These are phyloP conservation scores for Chenopodium quinoa DNA, from an alignment of 148 eudicot genomes.

Conservation along the genomic window DNA sequence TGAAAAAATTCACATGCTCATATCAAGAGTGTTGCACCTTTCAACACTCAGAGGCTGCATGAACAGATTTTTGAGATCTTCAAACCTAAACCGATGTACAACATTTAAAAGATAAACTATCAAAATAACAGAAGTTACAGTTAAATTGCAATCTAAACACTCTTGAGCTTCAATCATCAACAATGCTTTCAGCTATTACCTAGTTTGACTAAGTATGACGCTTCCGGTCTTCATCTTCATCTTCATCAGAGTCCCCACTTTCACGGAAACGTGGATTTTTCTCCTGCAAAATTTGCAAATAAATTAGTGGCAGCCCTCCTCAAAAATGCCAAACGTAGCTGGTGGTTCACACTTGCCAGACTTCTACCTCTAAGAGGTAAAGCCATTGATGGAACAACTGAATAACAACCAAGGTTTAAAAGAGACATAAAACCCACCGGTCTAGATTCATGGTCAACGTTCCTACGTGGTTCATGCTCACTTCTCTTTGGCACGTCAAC, in stretches of 20 bases:
- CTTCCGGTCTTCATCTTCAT: constrained; percentile 33
- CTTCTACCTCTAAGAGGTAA: neutral
- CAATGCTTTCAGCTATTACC: neutral
- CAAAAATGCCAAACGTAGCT: too few species aligned
- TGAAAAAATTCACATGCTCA: neutral
- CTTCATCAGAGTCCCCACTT: constrained; percentile 91
- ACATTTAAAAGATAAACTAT: constrained; percentile 5
- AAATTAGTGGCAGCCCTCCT: too few species aligned
- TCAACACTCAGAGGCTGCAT: neutral
- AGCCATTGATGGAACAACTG: neutral
- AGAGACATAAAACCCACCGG: constrained; percentile 48
- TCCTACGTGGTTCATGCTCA: constrained; percentile 66
- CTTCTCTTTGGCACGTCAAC: constrained; percentile 60
- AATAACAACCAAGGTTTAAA: neutral
- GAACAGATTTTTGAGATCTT: neutral
- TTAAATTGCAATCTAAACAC: constrained; percentile 1
- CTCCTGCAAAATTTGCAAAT: constrained; percentile 47
- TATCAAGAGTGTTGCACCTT: neutral
- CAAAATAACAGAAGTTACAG: constrained; percentile 8
- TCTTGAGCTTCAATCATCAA: neutral
- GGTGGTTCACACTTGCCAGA: neutral
- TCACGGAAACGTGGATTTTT: constrained; percentile 94
- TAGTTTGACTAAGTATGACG: constrained; percentile 36
- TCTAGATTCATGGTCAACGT: constrained; percentile 76
- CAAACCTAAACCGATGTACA: constrained; percentile 14